Conservation (phyloP, 164 flowering plant species). For the Santalum album region DNA sequence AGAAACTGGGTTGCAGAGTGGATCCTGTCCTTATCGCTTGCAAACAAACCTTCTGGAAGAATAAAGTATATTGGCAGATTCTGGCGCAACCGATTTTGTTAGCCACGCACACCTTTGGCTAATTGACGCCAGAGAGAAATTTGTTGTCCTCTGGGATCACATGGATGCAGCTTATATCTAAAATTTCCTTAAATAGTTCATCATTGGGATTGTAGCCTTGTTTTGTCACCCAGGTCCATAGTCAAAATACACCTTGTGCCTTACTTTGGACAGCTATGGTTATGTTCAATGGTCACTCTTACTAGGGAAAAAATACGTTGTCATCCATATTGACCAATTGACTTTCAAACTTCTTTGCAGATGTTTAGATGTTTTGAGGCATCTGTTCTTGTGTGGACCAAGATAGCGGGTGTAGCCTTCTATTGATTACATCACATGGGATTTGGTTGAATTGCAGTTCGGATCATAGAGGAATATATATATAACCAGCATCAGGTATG, state of each 20-base stretch:
- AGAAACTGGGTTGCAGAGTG: slow-evolving; percentile 98
- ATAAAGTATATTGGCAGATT: slow-evolving; percentile 41
- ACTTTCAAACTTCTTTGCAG: slow-evolving; percentile 28
- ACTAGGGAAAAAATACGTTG: not conserved
- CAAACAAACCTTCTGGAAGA: slow-evolving; percentile 64
- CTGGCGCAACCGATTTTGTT: too few species aligned
- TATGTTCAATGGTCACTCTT: not conserved
- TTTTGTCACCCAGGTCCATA: too few species aligned
- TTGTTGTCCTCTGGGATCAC: too few species aligned
- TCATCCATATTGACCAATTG: not conserved
- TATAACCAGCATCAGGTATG: slow-evolving; percentile 83
- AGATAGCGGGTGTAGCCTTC: slow-evolving; percentile 87
- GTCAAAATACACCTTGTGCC: too few species aligned
- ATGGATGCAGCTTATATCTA: too few species aligned
- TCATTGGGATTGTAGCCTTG: too few species aligned
- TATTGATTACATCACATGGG: slow-evolving; percentile 85
- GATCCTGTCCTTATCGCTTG: slow-evolving; percentile 78
- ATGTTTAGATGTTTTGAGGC: slow-evolving; percentile 86
- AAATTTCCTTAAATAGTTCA: too few species aligned
- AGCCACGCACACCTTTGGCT: too few species aligned
- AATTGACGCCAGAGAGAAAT: too few species aligned
- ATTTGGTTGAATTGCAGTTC: slow-evolving; percentile 86
- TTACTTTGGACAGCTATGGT: too few species aligned
- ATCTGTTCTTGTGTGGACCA: slow-evolving; percentile 97
- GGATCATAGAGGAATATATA: slow-evolving; percentile 90